Evolutionary conservation across 495 filamentous ascomycete species (phyloP), one percentile per base, ranked within the genome.

Genomic region (Aspergillus carlsbadensis): DNA sequence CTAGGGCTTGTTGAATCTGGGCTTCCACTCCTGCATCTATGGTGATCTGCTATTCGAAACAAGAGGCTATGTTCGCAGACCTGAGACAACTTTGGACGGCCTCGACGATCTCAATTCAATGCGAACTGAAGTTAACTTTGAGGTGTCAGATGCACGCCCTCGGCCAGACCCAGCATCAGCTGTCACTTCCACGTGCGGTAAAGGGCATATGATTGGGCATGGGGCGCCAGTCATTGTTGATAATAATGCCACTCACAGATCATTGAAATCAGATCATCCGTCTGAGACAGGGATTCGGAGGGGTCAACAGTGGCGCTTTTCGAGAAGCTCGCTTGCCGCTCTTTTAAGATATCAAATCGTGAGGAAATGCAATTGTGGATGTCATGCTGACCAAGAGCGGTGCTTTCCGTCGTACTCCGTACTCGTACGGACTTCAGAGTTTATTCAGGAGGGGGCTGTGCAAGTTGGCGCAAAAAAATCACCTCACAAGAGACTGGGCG

Each of bases 371-470:
- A 50, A 37, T 39, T 39, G 20, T 8, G 2, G 22, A 14, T 26
- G 10, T 29, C 41, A 24, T 44, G 41, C n/a, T 17, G n/a, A 8
- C 17, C 17, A 20, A 42, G 37, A 43, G 20, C 13, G 41, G 20
- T 22, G 34, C 11, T 50, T 14, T 50, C 34, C 31, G 46, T 29
- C 46, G 33, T 49, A 49, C 33, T 49, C 33, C 46, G 33, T 49
- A 49, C 33, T 49, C 33, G 45, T 49, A 13, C 26, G 26, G 26
- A n/a, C 17, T 5, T 17, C n/a, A 39, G 11, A 17, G 39, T 15
- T 31, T 26, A 8, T 29, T 3, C 31, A 36, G 45, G 47, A 39
- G 47, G 47, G 47, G 47, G 47, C 47, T 50, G 47, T 50, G 47
- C 47, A 50, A n/a, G 34, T 20, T 31, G 47, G 34, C 33, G 13